These are phyloP conservation scores for Amanita fuliginea DNA, from an alignment of 768 basidiomycete genomes.

Conservation along the genomic window DNA sequence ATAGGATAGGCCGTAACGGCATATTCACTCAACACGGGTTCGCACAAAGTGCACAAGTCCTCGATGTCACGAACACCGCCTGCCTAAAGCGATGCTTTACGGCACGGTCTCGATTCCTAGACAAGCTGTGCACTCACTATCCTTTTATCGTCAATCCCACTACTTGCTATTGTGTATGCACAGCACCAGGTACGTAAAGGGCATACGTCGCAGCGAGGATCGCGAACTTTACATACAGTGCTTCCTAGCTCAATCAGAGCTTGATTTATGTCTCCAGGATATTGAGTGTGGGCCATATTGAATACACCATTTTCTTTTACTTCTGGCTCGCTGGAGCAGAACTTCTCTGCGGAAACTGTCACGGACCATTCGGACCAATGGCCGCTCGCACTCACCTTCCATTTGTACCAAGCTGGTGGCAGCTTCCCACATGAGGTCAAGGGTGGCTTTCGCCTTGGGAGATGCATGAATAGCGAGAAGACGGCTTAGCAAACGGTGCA, in stretches of 20 bases:
- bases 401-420: conserved; percentile 53
- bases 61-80: conserved; percentile 50
- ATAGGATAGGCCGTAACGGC: conserved; percentile 77
- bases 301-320: background rate
- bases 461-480: conserved; percentile 73
- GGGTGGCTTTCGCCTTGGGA: conserved; percentile 68
- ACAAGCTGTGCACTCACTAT: background rate
- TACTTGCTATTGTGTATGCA: conserved; percentile 32
- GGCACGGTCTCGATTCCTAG: background rate
- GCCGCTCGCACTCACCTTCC: conserved; percentile 15
- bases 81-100: background rate
- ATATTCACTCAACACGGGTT: conserved; percentile 30
- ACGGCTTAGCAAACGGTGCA: conserved; percentile 76
- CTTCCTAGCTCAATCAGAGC: conserved; percentile 92
- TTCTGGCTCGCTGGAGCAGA: background rate
- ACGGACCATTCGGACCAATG: background rate
- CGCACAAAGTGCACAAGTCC: conserved; percentile 62
- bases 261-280: conserved; percentile 82
- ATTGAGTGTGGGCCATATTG: conserved; percentile 15
- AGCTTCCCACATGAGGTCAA: conserved; percentile 75
- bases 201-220: conserved; percentile 65
- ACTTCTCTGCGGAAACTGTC: background rate
- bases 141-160: background rate
- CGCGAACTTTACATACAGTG: conserved; percentile 81
- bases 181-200: conserved; percentile 61